Evolutionary conservation across 2,329 filamentous ascomycete species (phyloP), one percentile per base, ranked within the genome.

Genomic region (Paraconiothyrium brasiliense): DNA sequence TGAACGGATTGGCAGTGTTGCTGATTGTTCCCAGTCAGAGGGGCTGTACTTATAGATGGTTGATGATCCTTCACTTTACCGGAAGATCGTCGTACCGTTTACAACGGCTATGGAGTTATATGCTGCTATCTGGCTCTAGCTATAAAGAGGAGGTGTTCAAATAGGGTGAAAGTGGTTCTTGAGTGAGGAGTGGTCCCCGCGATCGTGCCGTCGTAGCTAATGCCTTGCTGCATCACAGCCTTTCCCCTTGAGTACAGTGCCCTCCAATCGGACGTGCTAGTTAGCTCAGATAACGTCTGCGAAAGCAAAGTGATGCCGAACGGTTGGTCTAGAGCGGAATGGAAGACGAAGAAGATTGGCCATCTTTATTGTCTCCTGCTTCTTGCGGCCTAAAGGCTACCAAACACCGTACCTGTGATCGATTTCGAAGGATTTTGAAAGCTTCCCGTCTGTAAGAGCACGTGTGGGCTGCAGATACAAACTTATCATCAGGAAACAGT

Each of bases 11-110:
- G 24, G 34, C 8, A 10, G 47, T 49, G 47, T 14, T 49, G 24
- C 22, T 3, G 24, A 14, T 30, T 32, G 8, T 22, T n/a, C 27
- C 8, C 47, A 30, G n/a, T 32, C 13, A 9, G 11, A 16, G 16
- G 13, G 47, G 24, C 47, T 49, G 24, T 49, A 16, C 47, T 49
- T 49, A 49, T 49, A 49, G 14, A 14, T 24, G 32, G 24, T 32
- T 49, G 27, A 2, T 14, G n/a, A 32, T 32, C 22, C 14, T 49
- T 32, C 24, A 49, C 11, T 32, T 13, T 11, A 4, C 27, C 24
- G 32, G 24, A 3, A n/a, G 7, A 13, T 32, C n/a, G 27, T 13
- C 6, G 27, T 49, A 32, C 47, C 47, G 47, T 49, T 11, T 4
- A 34, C 9, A 32, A 32, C 47, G 27, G 47, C 24, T 13, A 32